A percentile compares a stretch with the other conserved stretches of the same genome.
Evolutionary conservation across 2,329 filamentous ascomycete genomes (phyloP).

Genomic region (Tolypocladium guangdongense): DNA sequence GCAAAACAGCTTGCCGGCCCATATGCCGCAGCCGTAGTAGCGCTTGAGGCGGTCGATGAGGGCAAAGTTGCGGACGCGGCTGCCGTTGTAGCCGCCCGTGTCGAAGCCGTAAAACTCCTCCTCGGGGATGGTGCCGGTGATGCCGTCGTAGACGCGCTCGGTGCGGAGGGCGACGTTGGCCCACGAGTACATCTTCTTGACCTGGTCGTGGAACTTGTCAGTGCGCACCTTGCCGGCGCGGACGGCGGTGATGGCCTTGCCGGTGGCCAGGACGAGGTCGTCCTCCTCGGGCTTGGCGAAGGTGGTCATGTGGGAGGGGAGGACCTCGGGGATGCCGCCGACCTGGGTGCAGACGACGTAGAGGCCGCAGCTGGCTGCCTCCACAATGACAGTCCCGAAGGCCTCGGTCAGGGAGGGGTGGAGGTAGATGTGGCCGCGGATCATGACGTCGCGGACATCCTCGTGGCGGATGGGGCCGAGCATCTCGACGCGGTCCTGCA

Average conservation of each 20-base stretch:
- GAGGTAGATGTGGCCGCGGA: constrained; percentile 90
- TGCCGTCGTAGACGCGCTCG: constrained; percentile 89
- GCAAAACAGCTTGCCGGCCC: constrained; percentile 96
- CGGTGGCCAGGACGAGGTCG: constrained; percentile 81
- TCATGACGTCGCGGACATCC: constrained; percentile 95
- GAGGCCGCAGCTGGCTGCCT: constrained; percentile 88
- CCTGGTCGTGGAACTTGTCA: constrained; percentile 91
- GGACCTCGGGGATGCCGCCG: constrained; percentile 90
- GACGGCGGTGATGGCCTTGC: constrained; percentile 76
- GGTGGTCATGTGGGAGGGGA: constrained; percentile 93
- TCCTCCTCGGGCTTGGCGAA: constrained; percentile 97
- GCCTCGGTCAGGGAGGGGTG: constrained; percentile 93
- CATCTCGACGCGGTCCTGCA: constrained; percentile 89
- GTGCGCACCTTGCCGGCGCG: constrained; percentile 80
- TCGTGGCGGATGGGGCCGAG: constrained; percentile 89
- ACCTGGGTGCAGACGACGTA: constrained; percentile 97
- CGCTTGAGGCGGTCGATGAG: constrained; percentile 90
- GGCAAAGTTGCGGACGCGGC: constrained; percentile 73
- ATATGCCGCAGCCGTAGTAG: constrained; percentile 96
- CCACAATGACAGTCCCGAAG: constrained; percentile 95
- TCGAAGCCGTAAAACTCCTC: constrained; percentile 83
- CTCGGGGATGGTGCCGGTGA: constrained; percentile 74
- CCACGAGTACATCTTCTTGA: constrained; percentile 98
- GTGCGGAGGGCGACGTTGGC: constrained; percentile 88
- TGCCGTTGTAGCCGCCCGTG: constrained; percentile 56